These are phyloP conservation scores for Chlorella sorokiniana DNA, from an alignment of 139 green algal genomes.

Conservation along the genomic window DNA sequence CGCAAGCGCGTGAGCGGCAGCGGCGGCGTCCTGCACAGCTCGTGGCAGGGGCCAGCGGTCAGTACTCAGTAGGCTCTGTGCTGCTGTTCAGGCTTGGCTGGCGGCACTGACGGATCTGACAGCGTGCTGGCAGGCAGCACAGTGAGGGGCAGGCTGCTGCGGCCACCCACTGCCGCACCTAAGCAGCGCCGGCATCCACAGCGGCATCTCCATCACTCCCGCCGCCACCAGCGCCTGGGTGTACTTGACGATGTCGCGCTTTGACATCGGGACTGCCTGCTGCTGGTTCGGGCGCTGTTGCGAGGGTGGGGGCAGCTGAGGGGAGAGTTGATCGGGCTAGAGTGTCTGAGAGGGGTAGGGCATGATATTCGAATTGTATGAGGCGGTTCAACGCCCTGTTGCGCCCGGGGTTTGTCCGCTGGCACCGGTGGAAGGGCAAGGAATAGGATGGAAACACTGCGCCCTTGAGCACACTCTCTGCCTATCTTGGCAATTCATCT, in stretches of 20 bases:
- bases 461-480: too few species aligned
- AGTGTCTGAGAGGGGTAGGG: too few species aligned
- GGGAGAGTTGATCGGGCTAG: background rate
- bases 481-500: too few species aligned
- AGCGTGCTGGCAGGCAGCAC: background rate
- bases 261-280: constrained; percentile 3
- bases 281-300: background rate
- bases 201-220: constrained; percentile 38
- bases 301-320: background rate
- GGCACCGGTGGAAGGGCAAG: background rate
- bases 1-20: background rate
- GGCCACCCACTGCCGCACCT: constrained; percentile 19
- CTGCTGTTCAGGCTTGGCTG: too few species aligned
- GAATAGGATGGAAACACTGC: too few species aligned
- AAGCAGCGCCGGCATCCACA: constrained; percentile 41
- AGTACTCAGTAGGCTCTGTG: background rate
- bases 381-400: too few species aligned
- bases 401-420: background rate
- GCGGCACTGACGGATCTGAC: background rate
- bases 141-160: background rate
- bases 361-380: background rate
- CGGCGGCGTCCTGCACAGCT: constrained; percentile 35
- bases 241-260: constrained; percentile 31
- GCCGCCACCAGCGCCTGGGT: constrained; percentile 31
- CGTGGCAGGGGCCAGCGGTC: background rate